Percentiles rank a stretch among this genome's conserved stretches.
Conservation (phyloP, 2,329 filamentous ascomycete genomes). For the Paracorniculantispora psalliotae region DNA sequence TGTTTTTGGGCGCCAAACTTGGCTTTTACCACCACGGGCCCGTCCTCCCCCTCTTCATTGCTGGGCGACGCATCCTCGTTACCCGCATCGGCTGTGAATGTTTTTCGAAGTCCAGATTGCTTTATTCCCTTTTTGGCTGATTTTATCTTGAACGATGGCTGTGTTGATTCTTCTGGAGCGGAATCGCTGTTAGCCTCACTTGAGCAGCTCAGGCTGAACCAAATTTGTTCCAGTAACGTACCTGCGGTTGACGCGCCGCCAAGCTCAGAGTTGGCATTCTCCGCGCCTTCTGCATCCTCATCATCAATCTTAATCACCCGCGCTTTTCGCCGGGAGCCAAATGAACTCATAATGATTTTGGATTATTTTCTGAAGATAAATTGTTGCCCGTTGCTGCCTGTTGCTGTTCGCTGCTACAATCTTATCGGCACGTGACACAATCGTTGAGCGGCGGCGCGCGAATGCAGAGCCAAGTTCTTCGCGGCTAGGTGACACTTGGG, state of each 20-base stretch:
- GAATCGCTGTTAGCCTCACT: slow-evolving; percentile 13
- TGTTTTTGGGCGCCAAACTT: slow-evolving; percentile 47
- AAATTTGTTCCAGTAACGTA: slow-evolving; percentile 27
- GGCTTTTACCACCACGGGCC: slow-evolving; percentile 47
- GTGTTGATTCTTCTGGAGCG: slow-evolving; percentile 28
- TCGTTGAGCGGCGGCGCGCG: slow-evolving; percentile 19
- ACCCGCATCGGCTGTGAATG: slow-evolving; percentile 43
- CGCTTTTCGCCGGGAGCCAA: slow-evolving; percentile 60
- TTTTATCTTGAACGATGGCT: slow-evolving; percentile 38
- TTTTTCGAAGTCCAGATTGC: slow-evolving; percentile 55
- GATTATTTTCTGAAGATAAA: slow-evolving; percentile 3
- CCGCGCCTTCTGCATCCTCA: slow-evolving; percentile 47
- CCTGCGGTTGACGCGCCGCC: slow-evolving; percentile 29
- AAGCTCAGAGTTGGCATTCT: slow-evolving; percentile 20
- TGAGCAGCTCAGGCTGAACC: not conserved
- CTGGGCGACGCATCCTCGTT: slow-evolving; percentile 26
- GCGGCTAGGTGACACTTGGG: not conserved
- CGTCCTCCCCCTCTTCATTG: slow-evolving; percentile 40
- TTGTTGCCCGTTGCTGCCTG: not conserved
- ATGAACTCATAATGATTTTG: slow-evolving; percentile 44
- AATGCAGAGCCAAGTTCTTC: slow-evolving; percentile 9
- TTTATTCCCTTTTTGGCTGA: slow-evolving; percentile 48
- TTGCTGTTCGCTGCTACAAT: slow-evolving; percentile 24
- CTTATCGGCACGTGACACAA: slow-evolving; percentile 47
- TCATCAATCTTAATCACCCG: slow-evolving; percentile 71